Percentiles rank a stretch among this genome's conserved stretches.
phyloP scores from a whole-genome alignment of 1,139 yeast genomes.

The Taphrina pruni region DNA sequence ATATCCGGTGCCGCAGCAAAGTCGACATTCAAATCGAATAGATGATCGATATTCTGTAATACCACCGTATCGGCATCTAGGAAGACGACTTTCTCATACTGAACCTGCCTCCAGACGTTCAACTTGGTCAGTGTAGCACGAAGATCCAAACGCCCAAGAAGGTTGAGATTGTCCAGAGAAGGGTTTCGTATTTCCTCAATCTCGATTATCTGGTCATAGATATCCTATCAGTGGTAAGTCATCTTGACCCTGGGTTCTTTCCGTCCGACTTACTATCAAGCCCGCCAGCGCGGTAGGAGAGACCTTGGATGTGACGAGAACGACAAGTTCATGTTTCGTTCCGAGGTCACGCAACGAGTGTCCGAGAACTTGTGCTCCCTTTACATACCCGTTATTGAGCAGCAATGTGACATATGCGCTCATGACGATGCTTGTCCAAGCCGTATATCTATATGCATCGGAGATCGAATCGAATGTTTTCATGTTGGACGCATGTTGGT shows the following conservation, averaged over 20 bases:
- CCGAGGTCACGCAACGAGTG: conserved; percentile 44
- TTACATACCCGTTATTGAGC: conserved; percentile 45
- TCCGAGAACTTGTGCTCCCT: conserved; percentile 46
- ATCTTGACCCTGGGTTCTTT: neutral
- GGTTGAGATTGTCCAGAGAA: conserved; percentile 53
- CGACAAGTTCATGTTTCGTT: conserved; percentile 41
- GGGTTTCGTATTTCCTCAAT: conserved; percentile 46
- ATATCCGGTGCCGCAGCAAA: conserved; percentile 79
- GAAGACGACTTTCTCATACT: conserved; percentile 69
- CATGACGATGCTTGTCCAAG: neutral
- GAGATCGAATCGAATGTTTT: neutral
- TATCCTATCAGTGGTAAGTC: conserved; percentile 23
- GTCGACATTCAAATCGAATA: conserved; percentile 53
- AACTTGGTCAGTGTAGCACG: conserved; percentile 73
- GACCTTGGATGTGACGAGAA: conserved; percentile 44
- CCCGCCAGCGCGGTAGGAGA: conserved; percentile 43
- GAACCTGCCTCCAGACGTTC: conserved; percentile 68
- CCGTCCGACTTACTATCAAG: conserved; percentile 32
- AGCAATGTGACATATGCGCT: conserved; percentile 45
- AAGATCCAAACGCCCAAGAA: conserved; percentile 76
- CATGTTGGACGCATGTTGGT: neutral
- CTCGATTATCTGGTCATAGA: conserved; percentile 45
- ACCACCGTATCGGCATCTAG: conserved; percentile 86
- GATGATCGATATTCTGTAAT: conserved; percentile 55
- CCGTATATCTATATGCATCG: too few species aligned